Evolutionary conservation across 345 rosid genomes (phyloP).

Genomic region (Acer campestre): DNA sequence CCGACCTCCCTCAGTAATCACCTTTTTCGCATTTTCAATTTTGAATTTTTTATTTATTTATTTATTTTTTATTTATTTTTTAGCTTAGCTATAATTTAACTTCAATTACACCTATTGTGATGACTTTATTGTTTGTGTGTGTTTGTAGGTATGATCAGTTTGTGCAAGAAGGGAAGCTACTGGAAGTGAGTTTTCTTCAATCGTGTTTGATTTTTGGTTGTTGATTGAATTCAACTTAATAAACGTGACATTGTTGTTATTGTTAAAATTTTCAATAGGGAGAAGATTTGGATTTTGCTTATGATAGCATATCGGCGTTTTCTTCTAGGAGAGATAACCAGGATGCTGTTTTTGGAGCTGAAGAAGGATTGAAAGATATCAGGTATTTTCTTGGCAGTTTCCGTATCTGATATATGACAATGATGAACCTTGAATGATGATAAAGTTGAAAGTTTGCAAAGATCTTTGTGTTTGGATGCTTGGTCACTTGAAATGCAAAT

Average conservation of each 20-base stretch:
- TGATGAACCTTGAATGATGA: background rate
- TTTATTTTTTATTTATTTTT: too few relatives aligned
- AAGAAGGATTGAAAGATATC: slow-evolving; percentile 84
- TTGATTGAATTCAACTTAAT: background rate
- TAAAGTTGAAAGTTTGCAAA: background rate
- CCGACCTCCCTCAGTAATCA: slow-evolving; percentile 74
- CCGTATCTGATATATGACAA: background rate
- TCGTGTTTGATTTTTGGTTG: background rate
- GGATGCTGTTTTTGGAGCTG: slow-evolving; percentile 94
- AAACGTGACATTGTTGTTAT: background rate
- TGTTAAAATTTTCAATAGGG: slow-evolving; percentile 44
- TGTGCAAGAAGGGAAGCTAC: slow-evolving; percentile 70
- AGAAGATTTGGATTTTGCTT: slow-evolving; percentile 91
- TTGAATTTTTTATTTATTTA: too few relatives aligned
- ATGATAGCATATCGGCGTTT: slow-evolving; percentile 93
- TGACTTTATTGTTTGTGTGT: background rate
- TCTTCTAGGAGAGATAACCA: slow-evolving; percentile 82
- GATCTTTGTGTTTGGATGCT: background rate
- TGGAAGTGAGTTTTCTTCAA: slow-evolving; percentile 55
- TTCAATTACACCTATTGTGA: background rate
- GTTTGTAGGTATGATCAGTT: slow-evolving; percentile 64
- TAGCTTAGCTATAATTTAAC: background rate
- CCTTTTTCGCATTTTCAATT: background rate
- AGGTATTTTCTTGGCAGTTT: slow-evolving; percentile 37
- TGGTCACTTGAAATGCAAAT: background rate